Conservation (phyloP, 1,139 yeast genomes). For the Yamadazyma buinensis region DNA sequence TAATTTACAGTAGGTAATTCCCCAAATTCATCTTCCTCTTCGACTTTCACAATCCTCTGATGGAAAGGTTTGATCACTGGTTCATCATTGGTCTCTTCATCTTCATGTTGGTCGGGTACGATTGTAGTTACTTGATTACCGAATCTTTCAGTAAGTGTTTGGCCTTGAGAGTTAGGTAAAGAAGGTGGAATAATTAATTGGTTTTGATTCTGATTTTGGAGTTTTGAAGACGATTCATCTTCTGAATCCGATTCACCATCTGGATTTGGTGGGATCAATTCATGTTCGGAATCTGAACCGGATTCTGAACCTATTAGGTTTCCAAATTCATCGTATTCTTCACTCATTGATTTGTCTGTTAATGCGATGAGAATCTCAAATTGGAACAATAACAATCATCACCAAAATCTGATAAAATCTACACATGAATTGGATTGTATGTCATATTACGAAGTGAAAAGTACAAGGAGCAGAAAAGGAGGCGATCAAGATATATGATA, state of each 20-base stretch:
- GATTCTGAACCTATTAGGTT: constrained; percentile 63
- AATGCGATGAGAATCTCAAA: constrained; percentile 4
- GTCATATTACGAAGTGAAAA: too few species aligned
- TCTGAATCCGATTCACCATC: constrained; percentile 7
- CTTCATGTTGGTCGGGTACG: constrained; percentile 2
- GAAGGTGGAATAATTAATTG: neutral
- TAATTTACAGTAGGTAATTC: constrained; percentile 56
- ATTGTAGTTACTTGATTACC: constrained; percentile 53
- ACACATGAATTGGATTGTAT: too few species aligned
- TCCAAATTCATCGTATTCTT: constrained; percentile 83
- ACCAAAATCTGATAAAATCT: too few species aligned
- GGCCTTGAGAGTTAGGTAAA: neutral
- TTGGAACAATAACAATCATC: too few species aligned
- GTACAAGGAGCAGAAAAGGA: neutral
- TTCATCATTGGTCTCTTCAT: constrained; percentile 26
- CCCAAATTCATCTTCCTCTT: constrained; percentile 15
- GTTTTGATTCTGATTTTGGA: neutral
- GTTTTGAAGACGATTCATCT: constrained; percentile 4
- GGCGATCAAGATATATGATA: neutral
- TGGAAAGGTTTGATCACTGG: constrained; percentile 65
- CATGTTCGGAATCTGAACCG: constrained; percentile 17
- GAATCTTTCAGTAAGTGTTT: constrained; percentile 8
- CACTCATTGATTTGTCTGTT: constrained; percentile 27
- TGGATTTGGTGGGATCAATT: constrained; percentile 9
- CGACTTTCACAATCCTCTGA: constrained; percentile 36